Evolutionary conservation across 192 early-diverging fungal species (phyloP).

Genomic region (Allomyces javanicus): DNA sequence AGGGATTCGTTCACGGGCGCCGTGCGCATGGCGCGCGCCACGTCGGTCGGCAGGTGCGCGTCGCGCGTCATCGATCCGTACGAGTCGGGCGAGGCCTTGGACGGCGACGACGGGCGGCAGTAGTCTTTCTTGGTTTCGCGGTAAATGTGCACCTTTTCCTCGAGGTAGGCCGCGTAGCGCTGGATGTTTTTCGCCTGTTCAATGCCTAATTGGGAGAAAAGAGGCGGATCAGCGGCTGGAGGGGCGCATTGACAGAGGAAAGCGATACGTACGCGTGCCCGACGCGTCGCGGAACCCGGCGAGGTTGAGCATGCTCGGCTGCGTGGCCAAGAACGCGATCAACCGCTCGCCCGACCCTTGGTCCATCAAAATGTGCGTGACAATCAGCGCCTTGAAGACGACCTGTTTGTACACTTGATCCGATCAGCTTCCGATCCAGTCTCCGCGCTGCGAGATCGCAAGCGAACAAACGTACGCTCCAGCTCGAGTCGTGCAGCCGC

Average conservation of each 20-base stretch:
- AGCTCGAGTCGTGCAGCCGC: slow-evolving; percentile 25
- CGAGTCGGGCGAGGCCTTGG: slow-evolving; percentile 18
- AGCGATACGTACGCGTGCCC: slow-evolving; percentile 16
- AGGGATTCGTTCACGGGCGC: slow-evolving; percentile 14
- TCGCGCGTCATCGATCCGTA: slow-evolving; percentile 9
- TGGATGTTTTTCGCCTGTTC: slow-evolving; percentile 31
- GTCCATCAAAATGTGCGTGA: slow-evolving; percentile 25
- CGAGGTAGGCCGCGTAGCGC: slow-evolving; percentile 22
- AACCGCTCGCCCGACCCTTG: slow-evolving; percentile 18
- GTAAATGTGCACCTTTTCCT: slow-evolving; percentile 23
- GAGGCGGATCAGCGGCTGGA: too few species aligned
- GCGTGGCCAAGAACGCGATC: slow-evolving; percentile 18
- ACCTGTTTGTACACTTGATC: slow-evolving; percentile 3
- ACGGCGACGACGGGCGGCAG: slow-evolving; percentile 16
- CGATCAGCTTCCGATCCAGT: too few species aligned
- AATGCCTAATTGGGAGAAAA: slow-evolving; percentile 8
- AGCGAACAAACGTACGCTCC: slow-evolving; percentile 3
- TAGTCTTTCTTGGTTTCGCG: slow-evolving; percentile 24
- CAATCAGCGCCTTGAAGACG: slow-evolving; percentile 26
- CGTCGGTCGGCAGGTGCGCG: not conserved
- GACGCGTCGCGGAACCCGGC: slow-evolving; percentile 23
- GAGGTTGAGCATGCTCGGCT: slow-evolving; percentile 20
- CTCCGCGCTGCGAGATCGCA: too few species aligned
- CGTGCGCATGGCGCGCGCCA: not conserved
- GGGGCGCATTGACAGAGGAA: not conserved